A percentile compares a stretch with the other conserved stretches of the same genome.
Evolutionary conservation across 1,284 basidiomycete genomes (phyloP).

Genomic region (Gymnopus androsaceus): DNA sequence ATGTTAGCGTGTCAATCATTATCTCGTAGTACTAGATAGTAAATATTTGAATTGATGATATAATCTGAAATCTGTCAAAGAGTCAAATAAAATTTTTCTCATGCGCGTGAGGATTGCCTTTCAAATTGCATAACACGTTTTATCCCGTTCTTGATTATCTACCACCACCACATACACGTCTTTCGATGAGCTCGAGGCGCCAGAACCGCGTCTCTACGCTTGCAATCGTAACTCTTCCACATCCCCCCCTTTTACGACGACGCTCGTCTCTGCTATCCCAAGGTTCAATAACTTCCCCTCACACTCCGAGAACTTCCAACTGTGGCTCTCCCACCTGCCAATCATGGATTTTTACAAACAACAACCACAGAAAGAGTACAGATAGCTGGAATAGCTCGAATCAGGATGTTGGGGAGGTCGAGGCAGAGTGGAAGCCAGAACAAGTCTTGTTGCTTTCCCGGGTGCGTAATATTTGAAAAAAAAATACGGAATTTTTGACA

Average conservation of each 20-base stretch:
- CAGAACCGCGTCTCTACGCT: constrained; percentile 46
- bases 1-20: constrained; percentile 4
- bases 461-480: constrained; percentile 42
- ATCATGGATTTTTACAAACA: constrained; percentile 49
- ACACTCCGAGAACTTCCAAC: constrained; percentile 44
- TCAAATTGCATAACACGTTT: constrained; percentile 8
- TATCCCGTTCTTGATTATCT: not conserved
- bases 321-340: constrained; percentile 45
- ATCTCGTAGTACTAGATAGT: too few relatives aligned
- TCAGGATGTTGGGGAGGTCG: constrained; percentile 58
- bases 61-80: not conserved
- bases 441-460: constrained; percentile 65
- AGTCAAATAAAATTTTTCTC: not conserved
- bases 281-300: constrained; percentile 42
- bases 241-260: constrained; percentile 46
- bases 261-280: constrained; percentile 43
- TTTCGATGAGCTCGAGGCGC: constrained; percentile 30
- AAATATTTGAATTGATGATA: not conserved
- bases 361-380: constrained; percentile 66
- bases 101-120: too few relatives aligned
- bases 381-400: constrained; percentile 83
- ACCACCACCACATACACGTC: not conserved
- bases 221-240: constrained; percentile 57
- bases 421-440: constrained; percentile 73
- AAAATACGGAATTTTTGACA: constrained; percentile 8